Evolutionary conservation across 2,329 filamentous ascomycete species (phyloP).

Genomic region (Plectosphaerella sp.): DNA sequence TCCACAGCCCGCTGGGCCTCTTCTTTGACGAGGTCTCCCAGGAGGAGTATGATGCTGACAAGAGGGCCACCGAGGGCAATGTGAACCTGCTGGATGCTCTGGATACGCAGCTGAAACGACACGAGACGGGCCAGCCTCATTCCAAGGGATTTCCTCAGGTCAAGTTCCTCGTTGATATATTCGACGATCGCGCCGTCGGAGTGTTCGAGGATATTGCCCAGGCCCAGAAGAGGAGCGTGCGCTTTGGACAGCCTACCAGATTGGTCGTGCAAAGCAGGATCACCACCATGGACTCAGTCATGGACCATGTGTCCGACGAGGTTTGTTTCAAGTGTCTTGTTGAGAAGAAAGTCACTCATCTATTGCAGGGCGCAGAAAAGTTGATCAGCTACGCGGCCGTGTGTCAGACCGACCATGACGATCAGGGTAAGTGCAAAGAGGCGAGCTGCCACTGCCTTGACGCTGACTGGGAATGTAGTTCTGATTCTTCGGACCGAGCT

Average conservation of each 20-base stretch:
- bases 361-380: slow-evolving; percentile 23
- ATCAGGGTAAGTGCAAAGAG: slow-evolving; percentile 26
- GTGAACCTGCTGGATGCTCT: slow-evolving; percentile 36
- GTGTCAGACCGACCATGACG: slow-evolving; percentile 29
- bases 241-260: slow-evolving; percentile 54
- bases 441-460: too few species aligned
- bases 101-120: slow-evolving; percentile 36
- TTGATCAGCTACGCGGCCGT: slow-evolving; percentile 36
- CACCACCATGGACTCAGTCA: slow-evolving; percentile 52
- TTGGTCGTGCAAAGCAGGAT: slow-evolving; percentile 38
- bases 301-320: slow-evolving; percentile 34
- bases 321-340: slow-evolving; percentile 21
- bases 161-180: slow-evolving; percentile 57
- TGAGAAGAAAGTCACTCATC: neutral
- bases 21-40: slow-evolving; percentile 51
- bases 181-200: slow-evolving; percentile 52
- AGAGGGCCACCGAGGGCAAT: slow-evolving; percentile 31
- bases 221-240: slow-evolving; percentile 63
- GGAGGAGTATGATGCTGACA: slow-evolving; percentile 46
- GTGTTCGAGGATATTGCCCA: slow-evolving; percentile 67
- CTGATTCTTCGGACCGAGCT: slow-evolving; percentile 52
- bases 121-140: slow-evolving; percentile 38
- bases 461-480: slow-evolving; percentile 31
- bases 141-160: slow-evolving; percentile 54
- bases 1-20: slow-evolving; percentile 57